Evolutionary conservation across 306 rosid species (phyloP).

Genomic region (Cyamopsis tetragonoloba): DNA sequence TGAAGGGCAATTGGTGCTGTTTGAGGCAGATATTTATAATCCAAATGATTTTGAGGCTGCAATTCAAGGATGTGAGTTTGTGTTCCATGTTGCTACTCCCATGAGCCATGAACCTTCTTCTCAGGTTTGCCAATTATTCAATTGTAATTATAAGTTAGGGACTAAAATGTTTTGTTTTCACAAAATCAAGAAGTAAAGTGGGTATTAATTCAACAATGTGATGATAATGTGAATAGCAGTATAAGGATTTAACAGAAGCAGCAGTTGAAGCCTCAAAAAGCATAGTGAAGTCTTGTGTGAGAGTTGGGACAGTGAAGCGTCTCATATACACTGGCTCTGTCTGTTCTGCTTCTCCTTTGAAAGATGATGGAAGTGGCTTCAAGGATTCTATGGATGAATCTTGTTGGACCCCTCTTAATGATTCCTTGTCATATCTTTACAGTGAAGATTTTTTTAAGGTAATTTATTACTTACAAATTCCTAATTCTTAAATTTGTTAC

Average conservation of each 20-base stretch:
- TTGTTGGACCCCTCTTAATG: slow-evolving; percentile 46
- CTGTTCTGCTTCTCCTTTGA: slow-evolving; percentile 34
- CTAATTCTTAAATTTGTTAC: not conserved
- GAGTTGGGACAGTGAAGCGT: slow-evolving; percentile 34
- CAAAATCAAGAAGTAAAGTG: too few relatives aligned
- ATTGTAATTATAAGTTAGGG: too few relatives aligned
- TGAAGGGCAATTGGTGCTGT: slow-evolving; percentile 25
- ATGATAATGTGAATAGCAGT: slow-evolving; percentile 16
- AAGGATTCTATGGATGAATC: slow-evolving; percentile 38
- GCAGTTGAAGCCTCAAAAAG: slow-evolving; percentile 25
- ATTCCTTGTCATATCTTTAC: slow-evolving; percentile 4
- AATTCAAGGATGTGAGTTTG: slow-evolving; percentile 40
- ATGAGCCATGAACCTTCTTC: slow-evolving; percentile 11
- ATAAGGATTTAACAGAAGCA: slow-evolving; percentile 34
- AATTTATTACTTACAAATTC: not conserved
- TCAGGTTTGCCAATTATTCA: slow-evolving; percentile 32
- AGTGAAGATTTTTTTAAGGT: not conserved
- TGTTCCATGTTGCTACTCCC: slow-evolving; percentile 53
- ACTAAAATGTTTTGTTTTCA: too few relatives aligned
- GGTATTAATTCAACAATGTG: not conserved
- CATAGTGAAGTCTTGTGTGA: slow-evolving; percentile 34
- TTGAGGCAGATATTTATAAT: slow-evolving; percentile 41
- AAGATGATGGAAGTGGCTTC: slow-evolving; percentile 40
- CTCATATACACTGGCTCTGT: slow-evolving; percentile 46
- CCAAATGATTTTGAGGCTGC: slow-evolving; percentile 31